Base-by-base conservation (phyloP, 257 asterid genomes). In the Solanum sejunctum region DNA sequence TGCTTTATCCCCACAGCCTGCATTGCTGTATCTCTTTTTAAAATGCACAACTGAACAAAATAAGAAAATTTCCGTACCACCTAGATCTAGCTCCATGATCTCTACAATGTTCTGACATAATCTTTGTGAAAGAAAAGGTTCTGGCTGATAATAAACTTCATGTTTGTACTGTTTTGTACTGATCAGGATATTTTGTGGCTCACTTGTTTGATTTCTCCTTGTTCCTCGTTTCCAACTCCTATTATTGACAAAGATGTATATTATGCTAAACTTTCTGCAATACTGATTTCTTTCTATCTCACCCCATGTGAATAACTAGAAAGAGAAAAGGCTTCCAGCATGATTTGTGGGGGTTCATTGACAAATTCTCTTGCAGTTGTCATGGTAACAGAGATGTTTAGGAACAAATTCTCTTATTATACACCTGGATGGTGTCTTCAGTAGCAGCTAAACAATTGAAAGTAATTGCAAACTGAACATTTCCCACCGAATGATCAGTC, bases 11-110 rank as follows among this genome's bases (percentile, higher is more conserved):
- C 60, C 43, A n/a, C 13, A 5, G 55, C 39, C 11, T 47, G 21
- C 60, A 13, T 5, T 23, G 81, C 36, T 23, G 8, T n/a, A 20
- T 23, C 5, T 75, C 16, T 49, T 73, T 45, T 75, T 49, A 8
- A 13, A 51, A 75, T 23, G 54, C 23, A 21, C 57, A 75, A 75
- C 43, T 23, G 23, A 49, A 75, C 89, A 75, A 75, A 75, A 18
- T 73, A 47, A 73, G 4, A 49, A 92, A 23, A 55, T 49, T 49
- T 75, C 43, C 0, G 3, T 5, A 75, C 51, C 58, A 75, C 45
- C 51, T 75, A 13, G 36, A 15, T 75, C 5, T 28, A 26, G 60
- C 81, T 45, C 93, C 98, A 98, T 21, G 57, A 56, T 23, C 78
- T 82, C 9, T 43, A 17, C 41, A 17, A 71, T 32, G 67, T 60